Evolutionary conservation across 306 rosid genomes (phyloP).

Genomic region (Vachellia collinsii): DNA sequence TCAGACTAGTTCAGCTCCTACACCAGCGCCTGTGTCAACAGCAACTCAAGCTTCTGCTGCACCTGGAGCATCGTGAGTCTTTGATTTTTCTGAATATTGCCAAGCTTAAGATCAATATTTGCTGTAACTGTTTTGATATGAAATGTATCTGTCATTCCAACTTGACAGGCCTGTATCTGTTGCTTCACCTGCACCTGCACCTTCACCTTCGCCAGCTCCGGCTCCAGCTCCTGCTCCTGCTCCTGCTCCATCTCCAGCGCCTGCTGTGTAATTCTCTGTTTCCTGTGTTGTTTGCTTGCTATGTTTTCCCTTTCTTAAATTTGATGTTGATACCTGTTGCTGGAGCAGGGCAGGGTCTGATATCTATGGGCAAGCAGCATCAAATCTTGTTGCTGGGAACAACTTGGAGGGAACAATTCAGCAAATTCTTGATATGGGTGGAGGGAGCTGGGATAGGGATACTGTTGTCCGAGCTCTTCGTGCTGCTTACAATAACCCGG

Average conservation of each 20-base stretch:
- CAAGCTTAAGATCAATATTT: not conserved
- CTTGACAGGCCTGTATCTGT: slow-evolving; percentile 49
- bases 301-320: slow-evolving; percentile 23
- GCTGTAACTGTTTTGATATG: slow-evolving; percentile 21
- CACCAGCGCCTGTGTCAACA: slow-evolving; percentile 43
- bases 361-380: slow-evolving; percentile 82
- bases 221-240: slow-evolving; percentile 6
- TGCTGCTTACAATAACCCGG: slow-evolving; percentile 95
- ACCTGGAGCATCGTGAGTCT: slow-evolving; percentile 56
- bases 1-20: slow-evolving; percentile 58
- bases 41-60: slow-evolving; percentile 48
- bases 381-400: slow-evolving; percentile 85
- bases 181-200: slow-evolving; percentile 29
- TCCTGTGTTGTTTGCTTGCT: not conserved
- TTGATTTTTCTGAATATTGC: not conserved
- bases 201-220: not conserved
- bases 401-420: slow-evolving; percentile 79
- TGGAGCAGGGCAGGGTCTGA: slow-evolving; percentile 67
- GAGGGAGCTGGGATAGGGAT: slow-evolving; percentile 93
- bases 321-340: slow-evolving; percentile 24
- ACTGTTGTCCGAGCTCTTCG: slow-evolving; percentile 89
- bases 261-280: slow-evolving; percentile 50
- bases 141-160: slow-evolving; percentile 23
- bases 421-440: slow-evolving; percentile 90
- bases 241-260: slow-evolving; percentile 22